Evolutionary conservation across 768 basidiomycete genomes (phyloP).

Genomic region (Leccinellum luteum): DNA sequence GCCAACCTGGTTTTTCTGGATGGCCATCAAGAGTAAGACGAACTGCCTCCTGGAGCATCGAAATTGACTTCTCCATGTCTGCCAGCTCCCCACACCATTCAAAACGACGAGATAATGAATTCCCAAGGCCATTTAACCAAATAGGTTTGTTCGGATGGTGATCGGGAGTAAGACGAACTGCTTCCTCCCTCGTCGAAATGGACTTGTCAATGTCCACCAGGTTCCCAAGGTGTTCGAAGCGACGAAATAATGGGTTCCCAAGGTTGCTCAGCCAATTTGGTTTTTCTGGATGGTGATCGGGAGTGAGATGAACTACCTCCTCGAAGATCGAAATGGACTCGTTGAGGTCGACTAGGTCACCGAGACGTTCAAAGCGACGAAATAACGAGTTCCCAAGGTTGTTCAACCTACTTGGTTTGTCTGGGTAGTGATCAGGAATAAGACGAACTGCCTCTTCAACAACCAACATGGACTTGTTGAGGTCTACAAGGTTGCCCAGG

Average conservation of each 20-base stretch:
- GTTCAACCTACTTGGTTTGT: too few relatives aligned
- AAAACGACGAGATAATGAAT: not conserved
- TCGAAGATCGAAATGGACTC: too few relatives aligned
- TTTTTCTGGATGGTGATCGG: too few relatives aligned
- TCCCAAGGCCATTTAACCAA: not conserved
- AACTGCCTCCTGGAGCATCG: not conserved
- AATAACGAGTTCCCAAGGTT: too few relatives aligned
- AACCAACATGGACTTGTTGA: not conserved
- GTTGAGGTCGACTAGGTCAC: too few relatives aligned
- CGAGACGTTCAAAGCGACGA: too few relatives aligned
- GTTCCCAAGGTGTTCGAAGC: too few relatives aligned
- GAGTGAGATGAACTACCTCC: too few relatives aligned
- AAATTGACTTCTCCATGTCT: not conserved
- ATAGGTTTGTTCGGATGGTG: not conserved
- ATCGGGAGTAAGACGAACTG: not conserved
- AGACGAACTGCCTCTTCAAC: not conserved
- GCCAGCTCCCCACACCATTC: not conserved
- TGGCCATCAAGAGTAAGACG: not conserved
- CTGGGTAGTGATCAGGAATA: not conserved
- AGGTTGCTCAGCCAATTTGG: too few relatives aligned
- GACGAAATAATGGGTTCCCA: too few relatives aligned
- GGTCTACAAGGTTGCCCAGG: not conserved
- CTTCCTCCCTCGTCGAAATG: too few relatives aligned
- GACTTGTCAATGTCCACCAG: too few relatives aligned
- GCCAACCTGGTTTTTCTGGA: not conserved